phyloP scores from a whole-genome alignment of 2,329 filamentous ascomycete genomes.

The Periglandula ipomoeae region DNA sequence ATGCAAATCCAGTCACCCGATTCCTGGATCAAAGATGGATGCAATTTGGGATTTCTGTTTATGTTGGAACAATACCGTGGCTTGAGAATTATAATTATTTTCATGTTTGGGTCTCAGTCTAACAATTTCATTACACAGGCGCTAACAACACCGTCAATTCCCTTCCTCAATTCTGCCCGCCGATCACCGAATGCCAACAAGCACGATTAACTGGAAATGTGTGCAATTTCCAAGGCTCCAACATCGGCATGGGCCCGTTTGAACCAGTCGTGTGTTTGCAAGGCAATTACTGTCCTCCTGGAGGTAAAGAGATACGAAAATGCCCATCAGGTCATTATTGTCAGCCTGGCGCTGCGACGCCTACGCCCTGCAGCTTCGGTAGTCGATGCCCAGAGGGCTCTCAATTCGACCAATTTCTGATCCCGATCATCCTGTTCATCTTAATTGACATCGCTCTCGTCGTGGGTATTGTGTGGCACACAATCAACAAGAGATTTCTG shows the following conservation, averaged over 20 bases:
- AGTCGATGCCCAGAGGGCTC: slow-evolving; percentile 38
- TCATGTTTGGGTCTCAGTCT: too few relatives aligned
- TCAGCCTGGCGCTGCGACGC: slow-evolving; percentile 36
- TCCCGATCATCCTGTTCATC: slow-evolving; percentile 34
- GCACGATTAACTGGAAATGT: slow-evolving; percentile 24
- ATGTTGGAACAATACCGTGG: too few relatives aligned
- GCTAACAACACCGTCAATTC: slow-evolving; percentile 37
- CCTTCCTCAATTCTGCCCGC: slow-evolving; percentile 34
- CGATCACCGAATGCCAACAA: slow-evolving; percentile 27
- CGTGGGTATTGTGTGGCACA: slow-evolving; percentile 17
- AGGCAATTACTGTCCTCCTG: slow-evolving; percentile 38
- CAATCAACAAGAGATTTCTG: slow-evolving; percentile 14
- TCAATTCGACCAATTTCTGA: slow-evolving; percentile 29
- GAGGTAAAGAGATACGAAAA: slow-evolving; percentile 27
- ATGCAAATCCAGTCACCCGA: slow-evolving; percentile 29
- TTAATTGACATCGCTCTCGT: slow-evolving; percentile 33
- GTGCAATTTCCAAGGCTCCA: slow-evolving; percentile 23
- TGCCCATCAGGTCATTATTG: slow-evolving; percentile 43
- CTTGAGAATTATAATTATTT: too few relatives aligned
- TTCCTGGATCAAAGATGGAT: slow-evolving; percentile 28
- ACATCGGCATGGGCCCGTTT: slow-evolving; percentile 34
- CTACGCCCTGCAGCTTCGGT: slow-evolving; percentile 36
- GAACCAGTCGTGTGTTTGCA: slow-evolving; percentile 42
- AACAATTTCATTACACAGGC: slow-evolving; percentile 25
- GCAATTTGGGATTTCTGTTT: slow-evolving; percentile 34